Evolutionary conservation across 2,329 filamentous ascomycete genomes (phyloP), one percentile per base, ranked within the genome.

Genomic region (Trichoderma sp.): DNA sequence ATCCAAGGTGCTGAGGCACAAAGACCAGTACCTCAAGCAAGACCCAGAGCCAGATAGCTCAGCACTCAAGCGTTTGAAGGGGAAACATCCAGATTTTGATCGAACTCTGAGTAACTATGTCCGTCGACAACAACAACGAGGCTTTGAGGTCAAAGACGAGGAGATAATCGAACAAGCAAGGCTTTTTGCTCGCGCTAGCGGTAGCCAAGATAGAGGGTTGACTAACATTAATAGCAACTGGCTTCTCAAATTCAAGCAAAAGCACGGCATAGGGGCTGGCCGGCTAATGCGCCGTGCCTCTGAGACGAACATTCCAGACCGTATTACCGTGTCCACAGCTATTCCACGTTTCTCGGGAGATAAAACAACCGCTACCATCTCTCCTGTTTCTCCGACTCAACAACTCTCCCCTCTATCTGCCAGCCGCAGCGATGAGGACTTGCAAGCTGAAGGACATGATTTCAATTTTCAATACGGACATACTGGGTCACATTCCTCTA

Each of bases 191-290:
- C 89, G 86, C 48, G 90, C 90, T 37, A 89, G 80, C 50, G 79
- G 88, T 29, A 88, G 89, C 67, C 86, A 89, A 4, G 92, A 97
- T 64, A 88, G 85, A 70, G 87, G 92, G 59, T 79, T 90, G 67
- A 92, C 90, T 73, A 86, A 87, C 58, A 86, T 92, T 71, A 95
- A 87, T 72, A 83, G 87, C 34, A 89, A 84, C 72, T 97, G 94
- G 94, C 84, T 98, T 37, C 93, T 97, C 75, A 96, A 95, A 77
- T 98, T 98, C 83, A 97, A 97, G 82, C 88, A 93, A 76, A 97
- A 94, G 81, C 90, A 97, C 77, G 89, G 80, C 34, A 80, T 87
- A 66, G 81, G 79, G 17, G 80, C 80, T 17, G 82, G 80, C 17
- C 84, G 81, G 69, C 74, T 88, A 42, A 81, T 83, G 70, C 81